Evolutionary conservation across 1,284 basidiomycete species (phyloP), one percentile per base, ranked within the genome.

Genomic region (Grifola frondosa): DNA sequence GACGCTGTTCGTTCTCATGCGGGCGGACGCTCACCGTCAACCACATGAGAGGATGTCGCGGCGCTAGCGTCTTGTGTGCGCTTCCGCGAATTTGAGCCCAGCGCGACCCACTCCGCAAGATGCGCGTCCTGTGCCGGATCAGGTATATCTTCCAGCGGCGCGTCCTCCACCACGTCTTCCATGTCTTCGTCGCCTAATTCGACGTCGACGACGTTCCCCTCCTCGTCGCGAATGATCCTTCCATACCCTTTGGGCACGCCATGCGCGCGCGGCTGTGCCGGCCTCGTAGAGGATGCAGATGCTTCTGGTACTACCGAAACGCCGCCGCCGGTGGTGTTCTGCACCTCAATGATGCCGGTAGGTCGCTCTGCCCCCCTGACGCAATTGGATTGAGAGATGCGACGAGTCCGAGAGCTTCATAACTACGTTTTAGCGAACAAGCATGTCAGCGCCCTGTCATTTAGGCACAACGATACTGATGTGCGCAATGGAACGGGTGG

Each of bases 221-320:
- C 70, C 33, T 77, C 84, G 64, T 97, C 94, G 31, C 93, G 78
- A 40, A 94, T 68, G 52, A 99, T 94, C 53, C 82, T 78, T 12
- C 92, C 96, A 62, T 84, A 88, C 6, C 90, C 88, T 57, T 74
- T 80, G n/a, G 78, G 81, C 33, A 86, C 68, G 16, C 48, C 51
- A 5, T 41, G 43, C 28, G 41, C 24, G 24, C 30, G n/a, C n/a
- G n/a, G n/a, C n/a, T n/a, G n/a, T n/a, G n/a, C 17, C 13, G 39
- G 24, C 13, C 24, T 30, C 13, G 30, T 42, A 23, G 36, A 22
- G 16, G 49, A 42, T n/a, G 42, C 39, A 19, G 52, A 50, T 38
- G 40, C 44, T 37, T 48, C 44, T 47, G 53, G 48, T 41, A 50
- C 40, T 19, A 42, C 37, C 23, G 40, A 44, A 20, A 46, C 30